A percentile compares a stretch with the other conserved stretches of the same genome.
Conservation (phyloP, 2,329 filamentous ascomycete genomes). For the Septoria petroselini region DNA sequence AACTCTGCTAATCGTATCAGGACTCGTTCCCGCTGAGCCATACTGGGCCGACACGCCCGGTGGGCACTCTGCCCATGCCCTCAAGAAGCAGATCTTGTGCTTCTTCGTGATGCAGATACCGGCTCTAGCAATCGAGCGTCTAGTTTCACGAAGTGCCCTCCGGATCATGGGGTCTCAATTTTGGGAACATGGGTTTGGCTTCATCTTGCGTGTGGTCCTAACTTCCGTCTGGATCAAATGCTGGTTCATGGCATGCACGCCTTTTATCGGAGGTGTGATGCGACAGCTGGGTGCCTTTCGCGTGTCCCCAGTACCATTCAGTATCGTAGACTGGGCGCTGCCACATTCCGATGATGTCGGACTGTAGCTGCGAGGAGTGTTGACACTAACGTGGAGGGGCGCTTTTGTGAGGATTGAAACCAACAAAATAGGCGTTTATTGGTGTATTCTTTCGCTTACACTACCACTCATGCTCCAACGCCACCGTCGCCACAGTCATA, state of each 20-base stretch:
- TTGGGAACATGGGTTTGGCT: conserved; percentile 1
- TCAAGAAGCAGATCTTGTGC: conserved; percentile 3
- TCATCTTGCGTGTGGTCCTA: neutral
- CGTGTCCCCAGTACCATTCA: conserved; percentile 4
- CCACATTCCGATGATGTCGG: too few species aligned
- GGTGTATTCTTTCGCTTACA: neutral
- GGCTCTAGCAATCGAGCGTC: neutral
- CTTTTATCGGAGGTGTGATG: neutral
- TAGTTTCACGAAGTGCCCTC: neutral
- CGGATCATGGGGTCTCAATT: neutral
- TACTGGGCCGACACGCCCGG: neutral
- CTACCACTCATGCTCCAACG: too few species aligned
- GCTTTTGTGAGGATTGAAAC: too few species aligned
- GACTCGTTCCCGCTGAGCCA: neutral
- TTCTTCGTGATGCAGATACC: conserved; percentile 2
- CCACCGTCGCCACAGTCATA: too few species aligned
- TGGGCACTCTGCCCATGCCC: neutral
- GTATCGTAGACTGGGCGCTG: neutral
- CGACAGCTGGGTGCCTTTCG: conserved; percentile 5
- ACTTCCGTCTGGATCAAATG: neutral
- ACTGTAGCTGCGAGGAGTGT: neutral
- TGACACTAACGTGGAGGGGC: neutral
- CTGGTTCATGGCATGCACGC: conserved; percentile 1
- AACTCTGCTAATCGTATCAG: neutral
- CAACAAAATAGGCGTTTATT: too few species aligned